Evolutionary conservation across 2,329 filamentous ascomycete genomes (phyloP).

Genomic region (Eurotiales sp.): DNA sequence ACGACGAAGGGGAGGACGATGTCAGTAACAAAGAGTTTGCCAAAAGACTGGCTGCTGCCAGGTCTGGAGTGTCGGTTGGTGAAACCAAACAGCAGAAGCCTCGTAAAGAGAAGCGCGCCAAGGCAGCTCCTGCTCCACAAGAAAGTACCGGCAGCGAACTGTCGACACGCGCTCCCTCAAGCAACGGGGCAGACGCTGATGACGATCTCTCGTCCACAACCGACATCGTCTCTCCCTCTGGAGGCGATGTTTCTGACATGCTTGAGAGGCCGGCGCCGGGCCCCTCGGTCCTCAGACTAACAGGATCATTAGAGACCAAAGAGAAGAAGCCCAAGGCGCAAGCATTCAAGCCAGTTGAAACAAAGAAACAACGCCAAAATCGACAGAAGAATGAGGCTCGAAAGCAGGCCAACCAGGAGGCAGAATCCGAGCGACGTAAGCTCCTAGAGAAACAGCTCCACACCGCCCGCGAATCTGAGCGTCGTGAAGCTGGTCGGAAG

Average conservation of each 20-base stretch:
- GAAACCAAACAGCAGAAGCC: slow-evolving; percentile 36
- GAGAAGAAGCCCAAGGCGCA: slow-evolving; percentile 58
- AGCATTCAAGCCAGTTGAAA: slow-evolving; percentile 66
- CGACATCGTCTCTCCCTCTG: slow-evolving; percentile 50
- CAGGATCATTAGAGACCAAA: slow-evolving; percentile 57
- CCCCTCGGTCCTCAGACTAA: slow-evolving; percentile 75
- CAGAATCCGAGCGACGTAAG: slow-evolving; percentile 72
- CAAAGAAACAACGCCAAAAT: slow-evolving; percentile 95
- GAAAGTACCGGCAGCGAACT: slow-evolving; percentile 49
- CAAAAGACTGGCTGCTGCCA: slow-evolving; percentile 65
- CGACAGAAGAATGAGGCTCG: slow-evolving; percentile 79
- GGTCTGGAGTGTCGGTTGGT: slow-evolving; percentile 63
- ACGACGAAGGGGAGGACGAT: slow-evolving; percentile 58
- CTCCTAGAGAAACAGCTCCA: slow-evolving; percentile 80
- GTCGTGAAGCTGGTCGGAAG: slow-evolving; percentile 62
- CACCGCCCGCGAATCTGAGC: slow-evolving; percentile 74
- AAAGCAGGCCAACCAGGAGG: slow-evolving; percentile 69
- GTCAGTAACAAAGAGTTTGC: slow-evolving; percentile 73
- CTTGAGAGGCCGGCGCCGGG: slow-evolving; percentile 67
- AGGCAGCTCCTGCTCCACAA: slow-evolving; percentile 36
- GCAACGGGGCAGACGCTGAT: slow-evolving; percentile 70
- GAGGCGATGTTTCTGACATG: slow-evolving; percentile 83
- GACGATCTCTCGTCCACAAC: slow-evolving; percentile 67
- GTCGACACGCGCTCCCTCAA: slow-evolving; percentile 63
- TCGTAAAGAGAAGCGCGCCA: slow-evolving; percentile 69